Conservation (phyloP, 192 early-diverging fungal genomes). For the Umbelopsis sp. region DNA sequence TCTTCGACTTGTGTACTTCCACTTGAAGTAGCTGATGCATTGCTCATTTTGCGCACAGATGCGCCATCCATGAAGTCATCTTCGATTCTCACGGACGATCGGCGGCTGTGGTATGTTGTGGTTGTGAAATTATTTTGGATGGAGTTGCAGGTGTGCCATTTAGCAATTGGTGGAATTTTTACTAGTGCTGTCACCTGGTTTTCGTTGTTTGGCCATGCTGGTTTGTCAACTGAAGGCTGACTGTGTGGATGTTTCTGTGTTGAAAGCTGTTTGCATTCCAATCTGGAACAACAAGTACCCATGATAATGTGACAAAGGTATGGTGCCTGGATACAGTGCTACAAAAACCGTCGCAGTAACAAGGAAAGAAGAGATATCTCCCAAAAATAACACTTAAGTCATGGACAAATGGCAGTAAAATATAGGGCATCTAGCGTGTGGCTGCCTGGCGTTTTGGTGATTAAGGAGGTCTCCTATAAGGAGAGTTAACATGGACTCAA, state of each 20-base stretch:
- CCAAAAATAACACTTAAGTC: not conserved
- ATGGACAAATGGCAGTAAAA: not conserved
- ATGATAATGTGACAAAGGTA: not conserved
- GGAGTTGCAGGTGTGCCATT: not conserved
- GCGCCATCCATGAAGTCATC: conserved; percentile 15
- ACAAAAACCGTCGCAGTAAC: too few relatives aligned
- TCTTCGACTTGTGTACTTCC: not conserved
- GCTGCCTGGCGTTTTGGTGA: not conserved
- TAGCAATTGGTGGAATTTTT: conserved; percentile 6
- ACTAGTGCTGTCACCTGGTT: not conserved
- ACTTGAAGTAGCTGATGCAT: not conserved
- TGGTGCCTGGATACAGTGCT: too few relatives aligned
- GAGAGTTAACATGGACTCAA: not conserved
- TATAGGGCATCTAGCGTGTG: not conserved
- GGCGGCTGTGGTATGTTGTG: not conserved
- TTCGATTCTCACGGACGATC: conserved; percentile 5
- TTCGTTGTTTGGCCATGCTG: not conserved
- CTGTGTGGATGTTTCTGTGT: not conserved
- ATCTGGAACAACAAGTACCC: conserved; percentile 4
- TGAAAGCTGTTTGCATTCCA: not conserved
- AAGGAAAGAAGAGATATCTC: not conserved
- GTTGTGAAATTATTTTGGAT: too few relatives aligned
- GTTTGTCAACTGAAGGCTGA: not conserved
- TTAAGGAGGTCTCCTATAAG: not conserved
- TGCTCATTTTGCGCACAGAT: not conserved